A percentile compares a stretch with the other conserved stretches of the same genome.
These are phyloP conservation scores for Silene uniflora DNA, from an alignment of 148 eudicot species.

Conservation along the genomic window DNA sequence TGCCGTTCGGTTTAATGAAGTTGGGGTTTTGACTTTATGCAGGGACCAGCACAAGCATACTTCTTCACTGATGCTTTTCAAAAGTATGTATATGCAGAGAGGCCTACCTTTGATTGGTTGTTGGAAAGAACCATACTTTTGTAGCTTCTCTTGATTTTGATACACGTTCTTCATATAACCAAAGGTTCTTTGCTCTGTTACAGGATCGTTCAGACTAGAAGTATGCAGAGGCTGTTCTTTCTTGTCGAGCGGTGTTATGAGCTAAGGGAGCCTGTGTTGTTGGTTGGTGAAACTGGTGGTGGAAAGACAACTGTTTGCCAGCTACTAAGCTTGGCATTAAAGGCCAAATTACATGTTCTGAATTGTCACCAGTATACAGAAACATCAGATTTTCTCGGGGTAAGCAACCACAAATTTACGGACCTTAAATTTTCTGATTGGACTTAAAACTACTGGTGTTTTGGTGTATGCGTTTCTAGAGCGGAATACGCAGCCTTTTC, in stretches of 20 bases:
- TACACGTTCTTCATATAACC: not conserved
- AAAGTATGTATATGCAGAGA: conserved; percentile 21
- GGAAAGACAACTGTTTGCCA: conserved; percentile 98
- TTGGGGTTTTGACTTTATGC: conserved; percentile 15
- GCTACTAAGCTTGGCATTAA: conserved; percentile 61
- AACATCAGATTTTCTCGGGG: conserved; percentile 99
- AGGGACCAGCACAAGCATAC: conserved; percentile 13
- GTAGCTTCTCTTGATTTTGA: not conserved
- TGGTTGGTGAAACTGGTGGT: conserved; percentile 98
- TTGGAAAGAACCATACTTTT: not conserved
- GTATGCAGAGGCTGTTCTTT: conserved; percentile 78
- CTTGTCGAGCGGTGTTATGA: conserved; percentile 78
- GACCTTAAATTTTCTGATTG: no score
- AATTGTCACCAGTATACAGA: conserved; percentile 98
- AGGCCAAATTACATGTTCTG: conserved; percentile 61
- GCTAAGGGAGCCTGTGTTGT: conserved; percentile 93
- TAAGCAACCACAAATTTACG: conserved; percentile 23
- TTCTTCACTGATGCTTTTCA: conserved; percentile 13
- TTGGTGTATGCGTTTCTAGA: no score
- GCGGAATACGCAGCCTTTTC: no score
- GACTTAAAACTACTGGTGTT: no score
- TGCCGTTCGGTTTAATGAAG: not conserved
- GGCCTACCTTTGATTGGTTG: not conserved
- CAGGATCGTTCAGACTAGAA: conserved; percentile 82
- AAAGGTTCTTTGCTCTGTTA: conserved; percentile 17